Base-by-base conservation (phyloP, 2,329 filamentous ascomycete species). In the Achaetomium macrosporum region DNA sequence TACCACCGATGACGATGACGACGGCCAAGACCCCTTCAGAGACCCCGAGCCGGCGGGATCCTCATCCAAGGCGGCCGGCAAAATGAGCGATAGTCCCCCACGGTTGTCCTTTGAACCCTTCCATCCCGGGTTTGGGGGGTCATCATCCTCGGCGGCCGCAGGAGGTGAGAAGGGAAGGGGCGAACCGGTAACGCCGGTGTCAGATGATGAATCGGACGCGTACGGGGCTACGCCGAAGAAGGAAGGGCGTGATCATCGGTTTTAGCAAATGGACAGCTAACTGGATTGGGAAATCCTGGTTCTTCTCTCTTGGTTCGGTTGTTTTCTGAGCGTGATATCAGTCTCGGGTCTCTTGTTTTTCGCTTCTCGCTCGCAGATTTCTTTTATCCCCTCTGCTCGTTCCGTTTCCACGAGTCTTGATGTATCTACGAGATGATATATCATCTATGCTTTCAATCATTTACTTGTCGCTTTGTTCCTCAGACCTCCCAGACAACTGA, bases 1-100 rank as follows among this genome's bases (percentile, higher is more conserved):
- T 16, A 57, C 19, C 16, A 57, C 63, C 63, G 11, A 57, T 37
- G 59, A 57, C 41, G 63, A 65, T 33, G 53, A 52, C 39, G 44
- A 50, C 42, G 20, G 35, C 9, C 58, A 64, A 6, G 60, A 73
- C 63, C 61, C 70, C 49, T 64, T 70, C 63, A 53, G 65, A 58
- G 69, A 71, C 7, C 51, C 57, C 2, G 62, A 57, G 12, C 17
- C 40, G 19, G 25, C 42, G 10, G 35, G 36, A 1, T 47, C 43
- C 1, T 52, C 50, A 16, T 52, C 50, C 12, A 25, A 31, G 35
- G 20, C 44, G 29, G 9, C 17, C 31, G 19, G 20, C 11, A 16
- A 25, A 10, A 20, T 31, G 15, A 16, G 16, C 42, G 35, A 41
- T 20, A 16, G 76, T 54, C 36, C 53, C 2, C 56, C 47, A 15